A percentile compares a stretch with the other conserved stretches of the same genome.
phyloP scores from a whole-genome alignment of 108 stramenopile genomes.

The Nannochloropsis salina region DNA sequence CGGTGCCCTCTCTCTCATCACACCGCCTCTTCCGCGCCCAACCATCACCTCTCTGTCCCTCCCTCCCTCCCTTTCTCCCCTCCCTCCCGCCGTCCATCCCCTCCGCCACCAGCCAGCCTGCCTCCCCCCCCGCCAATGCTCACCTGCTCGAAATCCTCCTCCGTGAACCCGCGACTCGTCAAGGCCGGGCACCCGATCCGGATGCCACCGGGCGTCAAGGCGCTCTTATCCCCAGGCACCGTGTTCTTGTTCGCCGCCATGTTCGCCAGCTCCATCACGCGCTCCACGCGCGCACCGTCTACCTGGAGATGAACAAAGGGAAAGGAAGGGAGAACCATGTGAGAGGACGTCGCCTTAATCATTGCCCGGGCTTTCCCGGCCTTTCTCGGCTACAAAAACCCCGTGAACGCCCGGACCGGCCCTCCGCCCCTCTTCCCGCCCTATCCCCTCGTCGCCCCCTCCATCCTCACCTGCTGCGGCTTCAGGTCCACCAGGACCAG shows the following conservation, averaged over 20 bases:
- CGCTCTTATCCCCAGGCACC: conserved; percentile 87
- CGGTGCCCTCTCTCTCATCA: neutral
- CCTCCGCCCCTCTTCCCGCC: neutral
- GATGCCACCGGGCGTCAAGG: conserved; percentile 92
- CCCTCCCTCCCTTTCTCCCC: too few relatives aligned
- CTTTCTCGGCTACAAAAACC: neutral
- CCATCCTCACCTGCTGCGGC: neutral
- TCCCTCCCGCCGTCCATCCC: too few relatives aligned
- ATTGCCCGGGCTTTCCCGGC: neutral
- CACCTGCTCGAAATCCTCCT: conserved; percentile 85
- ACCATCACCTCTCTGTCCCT: too few relatives aligned
- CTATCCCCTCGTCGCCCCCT: neutral
- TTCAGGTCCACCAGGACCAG: conserved; percentile 89
- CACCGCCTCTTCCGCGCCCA: too few relatives aligned
- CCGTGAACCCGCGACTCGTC: conserved; percentile 87
- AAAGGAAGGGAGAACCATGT: neutral
- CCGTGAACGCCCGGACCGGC: too few relatives aligned
- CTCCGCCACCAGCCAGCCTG: too few relatives aligned
- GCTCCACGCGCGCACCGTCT: conserved; percentile 85
- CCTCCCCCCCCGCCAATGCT: too few relatives aligned
- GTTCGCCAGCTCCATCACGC: conserved; percentile 87
- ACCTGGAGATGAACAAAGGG: conserved; percentile 6
- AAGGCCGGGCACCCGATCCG: conserved; percentile 98
- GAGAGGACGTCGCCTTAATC: neutral
- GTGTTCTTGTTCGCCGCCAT: conserved; percentile 95